Conservation (phyloP, 306 rosid genomes). For the Mimosa bimucronata region DNA sequence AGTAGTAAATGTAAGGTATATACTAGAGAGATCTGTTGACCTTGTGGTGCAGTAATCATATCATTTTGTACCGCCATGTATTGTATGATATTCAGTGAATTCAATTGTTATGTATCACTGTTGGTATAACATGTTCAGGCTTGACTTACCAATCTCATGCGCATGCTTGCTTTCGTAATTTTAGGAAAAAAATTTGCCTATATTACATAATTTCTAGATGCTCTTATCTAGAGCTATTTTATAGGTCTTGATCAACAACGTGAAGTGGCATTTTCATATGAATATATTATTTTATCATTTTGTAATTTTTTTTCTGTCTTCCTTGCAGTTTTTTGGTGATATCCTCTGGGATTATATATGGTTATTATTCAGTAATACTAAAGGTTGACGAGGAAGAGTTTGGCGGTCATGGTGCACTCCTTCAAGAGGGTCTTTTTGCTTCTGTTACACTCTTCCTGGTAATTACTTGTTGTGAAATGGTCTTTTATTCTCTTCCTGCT, state of each 20-base stretch:
- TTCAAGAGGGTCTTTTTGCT: slow-evolving; percentile 97
- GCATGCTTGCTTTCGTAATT: slow-evolving; percentile 17
- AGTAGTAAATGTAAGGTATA: slow-evolving; percentile 17
- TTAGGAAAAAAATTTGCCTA: neutral
- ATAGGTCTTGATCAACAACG: neutral
- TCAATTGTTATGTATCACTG: neutral
- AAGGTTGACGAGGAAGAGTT: slow-evolving; percentile 96
- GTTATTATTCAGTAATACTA: slow-evolving; percentile 82
- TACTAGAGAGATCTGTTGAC: slow-evolving; percentile 20
- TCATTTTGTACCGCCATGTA: neutral
- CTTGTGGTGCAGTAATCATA: slow-evolving; percentile 19
- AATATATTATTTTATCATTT: neutral
- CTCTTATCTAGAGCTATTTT: neutral
- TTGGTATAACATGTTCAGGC: neutral
- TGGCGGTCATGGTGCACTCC: slow-evolving; percentile 98
- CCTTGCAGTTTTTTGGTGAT: slow-evolving; percentile 72
- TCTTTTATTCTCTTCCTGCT: neutral
- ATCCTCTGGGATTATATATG: slow-evolving; percentile 75
- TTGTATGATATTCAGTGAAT: neutral
- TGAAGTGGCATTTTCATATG: neutral
- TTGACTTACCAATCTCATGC: neutral
- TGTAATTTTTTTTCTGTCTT: slow-evolving; percentile 3
- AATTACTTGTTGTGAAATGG: slow-evolving; percentile 28
- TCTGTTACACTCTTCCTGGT: slow-evolving; percentile 95
- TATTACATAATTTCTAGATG: neutral